Evolutionary conservation across 805 yeast genomes (phyloP).

Genomic region (Tetrapisispora namnaoensis): DNA sequence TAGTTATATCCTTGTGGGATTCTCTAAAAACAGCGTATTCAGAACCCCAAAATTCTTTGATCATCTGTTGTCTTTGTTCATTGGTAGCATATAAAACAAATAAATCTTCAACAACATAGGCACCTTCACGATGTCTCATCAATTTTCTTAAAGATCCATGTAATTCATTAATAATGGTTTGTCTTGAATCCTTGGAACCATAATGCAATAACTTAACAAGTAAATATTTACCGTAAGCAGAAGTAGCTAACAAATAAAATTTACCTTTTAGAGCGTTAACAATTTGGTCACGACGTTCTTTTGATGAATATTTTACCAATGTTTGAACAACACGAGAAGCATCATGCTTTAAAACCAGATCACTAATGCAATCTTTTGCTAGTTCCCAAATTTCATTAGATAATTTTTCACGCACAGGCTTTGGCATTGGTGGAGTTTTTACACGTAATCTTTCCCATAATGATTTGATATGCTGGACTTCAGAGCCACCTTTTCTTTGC

Average conservation of each 20-base stretch:
- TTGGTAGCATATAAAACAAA: conserved; percentile 75
- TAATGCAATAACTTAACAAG: conserved; percentile 83
- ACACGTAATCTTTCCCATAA: conserved; percentile 90
- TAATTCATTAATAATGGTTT: conserved; percentile 65
- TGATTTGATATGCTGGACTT: conserved; percentile 73
- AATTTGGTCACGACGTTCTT: conserved; percentile 65
- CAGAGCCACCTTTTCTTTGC: conserved; percentile 76
- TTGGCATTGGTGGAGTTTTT: conserved; percentile 71
- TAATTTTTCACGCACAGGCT: conserved; percentile 63
- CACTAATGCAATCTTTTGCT: conserved; percentile 65
- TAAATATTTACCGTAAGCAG: conserved; percentile 88
- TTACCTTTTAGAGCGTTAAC: conserved; percentile 61
- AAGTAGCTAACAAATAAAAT: conserved; percentile 75
- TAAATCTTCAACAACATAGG: conserved; percentile 91
- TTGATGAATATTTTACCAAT: conserved; percentile 73
- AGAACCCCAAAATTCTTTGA: conserved; percentile 94
- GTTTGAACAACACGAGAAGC: conserved; percentile 95
- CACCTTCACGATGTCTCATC: conserved; percentile 97
- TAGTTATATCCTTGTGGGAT: conserved; percentile 49
- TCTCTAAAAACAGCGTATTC: conserved; percentile 87
- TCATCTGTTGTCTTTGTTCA: conserved; percentile 81
- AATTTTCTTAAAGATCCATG: conserved; percentile 86
- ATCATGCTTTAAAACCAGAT: conserved; percentile 88
- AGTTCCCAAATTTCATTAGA: conserved; percentile 80
- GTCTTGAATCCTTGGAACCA: conserved; percentile 77